Percentiles rank a stretch among this genome's conserved stretches.
Conservation (phyloP, 371 early-diverging fungal genomes). For the Smittium culicis region DNA sequence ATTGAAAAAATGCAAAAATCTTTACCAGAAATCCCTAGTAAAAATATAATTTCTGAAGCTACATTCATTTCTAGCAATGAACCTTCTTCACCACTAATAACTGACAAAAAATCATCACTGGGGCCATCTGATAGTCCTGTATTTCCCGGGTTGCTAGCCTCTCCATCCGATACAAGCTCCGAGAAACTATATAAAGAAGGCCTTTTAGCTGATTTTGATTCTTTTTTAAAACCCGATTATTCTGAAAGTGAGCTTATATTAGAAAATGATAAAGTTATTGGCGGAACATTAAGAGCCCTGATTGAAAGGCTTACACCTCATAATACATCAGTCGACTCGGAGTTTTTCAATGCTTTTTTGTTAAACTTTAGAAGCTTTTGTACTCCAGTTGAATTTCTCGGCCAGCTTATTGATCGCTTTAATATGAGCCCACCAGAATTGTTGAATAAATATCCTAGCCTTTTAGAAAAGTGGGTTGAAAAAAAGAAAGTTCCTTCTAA, state of each 20-base stretch:
- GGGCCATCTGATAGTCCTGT: neutral
- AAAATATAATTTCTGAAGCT: neutral
- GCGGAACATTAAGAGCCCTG: constrained; percentile 69
- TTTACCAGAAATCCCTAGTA: neutral
- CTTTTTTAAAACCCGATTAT: constrained; percentile 6
- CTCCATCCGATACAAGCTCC: neutral
- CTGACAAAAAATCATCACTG: neutral
- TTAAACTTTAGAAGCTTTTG: constrained; percentile 81
- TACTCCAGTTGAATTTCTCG: constrained; percentile 56
- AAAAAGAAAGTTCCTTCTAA: constrained; percentile 74
- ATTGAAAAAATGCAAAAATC: constrained; percentile 4
- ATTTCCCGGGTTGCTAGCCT: neutral
- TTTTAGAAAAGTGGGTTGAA: constrained; percentile 66
- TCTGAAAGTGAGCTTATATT: constrained; percentile 38
- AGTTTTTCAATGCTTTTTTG: constrained; percentile 68
- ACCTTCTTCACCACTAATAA: neutral
- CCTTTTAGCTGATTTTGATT: neutral
- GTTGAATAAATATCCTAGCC: constrained; percentile 37
- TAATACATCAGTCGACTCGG: constrained; percentile 55
- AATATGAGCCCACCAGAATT: constrained; percentile 54
- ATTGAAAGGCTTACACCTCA: constrained; percentile 81
- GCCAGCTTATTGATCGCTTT: constrained; percentile 54
- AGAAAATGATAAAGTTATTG: constrained; percentile 75
- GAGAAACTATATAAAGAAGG: neutral
- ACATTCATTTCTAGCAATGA: neutral